phyloP scores from a whole-genome alignment of 1,284 basidiomycete genomes.

The Leccinum angustisporum region DNA sequence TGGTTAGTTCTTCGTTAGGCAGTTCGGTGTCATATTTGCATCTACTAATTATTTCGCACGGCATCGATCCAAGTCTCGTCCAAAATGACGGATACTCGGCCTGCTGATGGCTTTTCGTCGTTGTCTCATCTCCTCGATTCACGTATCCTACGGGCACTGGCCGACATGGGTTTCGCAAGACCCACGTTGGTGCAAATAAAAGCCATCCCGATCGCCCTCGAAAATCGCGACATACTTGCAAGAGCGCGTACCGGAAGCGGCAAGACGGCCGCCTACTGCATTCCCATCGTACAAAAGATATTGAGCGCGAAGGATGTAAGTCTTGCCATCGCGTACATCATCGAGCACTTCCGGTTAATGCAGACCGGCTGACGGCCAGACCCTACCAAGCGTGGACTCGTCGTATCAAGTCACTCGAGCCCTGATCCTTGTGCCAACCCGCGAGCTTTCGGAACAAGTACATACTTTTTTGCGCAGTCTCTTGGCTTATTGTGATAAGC shows the following conservation, averaged over 20 bases:
- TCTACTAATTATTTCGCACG: background rate
- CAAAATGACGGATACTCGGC: slow-evolving; percentile 14
- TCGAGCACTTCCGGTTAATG: background rate
- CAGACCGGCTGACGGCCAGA: slow-evolving; percentile 10
- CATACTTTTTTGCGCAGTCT: slow-evolving; percentile 68
- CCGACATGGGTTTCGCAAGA: slow-evolving; percentile 78
- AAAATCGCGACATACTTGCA: slow-evolving; percentile 91
- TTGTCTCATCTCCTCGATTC: slow-evolving; percentile 76
- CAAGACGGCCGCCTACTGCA: slow-evolving; percentile 95
- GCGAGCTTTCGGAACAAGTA: slow-evolving; percentile 93
- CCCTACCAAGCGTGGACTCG: slow-evolving; percentile 43
- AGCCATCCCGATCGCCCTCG: slow-evolving; percentile 84
- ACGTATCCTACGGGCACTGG: slow-evolving; percentile 75
- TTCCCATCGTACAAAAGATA: slow-evolving; percentile 90
- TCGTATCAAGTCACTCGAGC: slow-evolving; percentile 67
- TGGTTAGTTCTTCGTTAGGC: too few species aligned
- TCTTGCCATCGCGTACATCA: slow-evolving; percentile 31
- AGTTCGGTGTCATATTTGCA: too few species aligned
- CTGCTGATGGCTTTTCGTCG: slow-evolving; percentile 55
- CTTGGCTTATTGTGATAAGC: slow-evolving; percentile 74
- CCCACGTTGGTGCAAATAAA: slow-evolving; percentile 83
- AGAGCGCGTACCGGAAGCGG: slow-evolving; percentile 94
- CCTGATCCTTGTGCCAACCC: slow-evolving; percentile 90
- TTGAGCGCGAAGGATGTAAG: slow-evolving; percentile 77
- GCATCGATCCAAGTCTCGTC: background rate